Conservation (phyloP, 2,329 filamentous ascomycete species). For the Hymenoscyphus repandus region DNA sequence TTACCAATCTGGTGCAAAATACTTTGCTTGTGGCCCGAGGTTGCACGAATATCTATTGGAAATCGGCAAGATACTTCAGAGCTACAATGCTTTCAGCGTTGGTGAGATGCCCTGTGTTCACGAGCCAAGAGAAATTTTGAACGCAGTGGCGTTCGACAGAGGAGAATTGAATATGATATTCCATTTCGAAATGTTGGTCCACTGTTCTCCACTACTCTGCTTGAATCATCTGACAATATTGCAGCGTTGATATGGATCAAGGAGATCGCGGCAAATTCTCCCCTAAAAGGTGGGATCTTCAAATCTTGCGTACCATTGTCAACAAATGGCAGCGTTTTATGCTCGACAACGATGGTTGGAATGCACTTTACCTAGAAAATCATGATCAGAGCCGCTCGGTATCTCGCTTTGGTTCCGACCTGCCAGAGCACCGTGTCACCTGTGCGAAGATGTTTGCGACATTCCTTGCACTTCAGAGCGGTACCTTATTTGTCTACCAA, state of each 20-base stretch:
- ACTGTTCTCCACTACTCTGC: not conserved
- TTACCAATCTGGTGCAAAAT: constrained; percentile 46
- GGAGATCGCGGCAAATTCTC: constrained; percentile 40
- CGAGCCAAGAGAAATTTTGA: constrained; percentile 44
- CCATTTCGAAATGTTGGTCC: constrained; percentile 57
- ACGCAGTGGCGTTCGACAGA: constrained; percentile 49
- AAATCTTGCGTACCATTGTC: constrained; percentile 41
- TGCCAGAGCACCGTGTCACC: constrained; percentile 35
- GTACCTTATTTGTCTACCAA: constrained; percentile 55
- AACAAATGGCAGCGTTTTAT: constrained; percentile 47
- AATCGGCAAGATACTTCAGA: constrained; percentile 40
- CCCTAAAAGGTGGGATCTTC: constrained; percentile 35
- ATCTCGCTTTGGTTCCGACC: constrained; percentile 41
- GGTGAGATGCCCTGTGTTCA: constrained; percentile 43
- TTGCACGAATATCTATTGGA: constrained; percentile 48
- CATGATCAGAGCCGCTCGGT: constrained; percentile 50
- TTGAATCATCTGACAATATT: constrained; percentile 1
- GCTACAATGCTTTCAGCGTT: constrained; percentile 47
- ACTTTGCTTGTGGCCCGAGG: constrained; percentile 51
- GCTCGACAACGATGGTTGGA: constrained; percentile 49
- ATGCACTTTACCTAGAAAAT: constrained; percentile 52
- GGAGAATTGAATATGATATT: constrained; percentile 68
- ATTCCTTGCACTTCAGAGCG: constrained; percentile 43
- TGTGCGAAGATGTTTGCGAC: constrained; percentile 51
- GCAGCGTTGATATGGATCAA: constrained; percentile 45